These are phyloP conservation scores for Infundibulicybe gibba DNA, from an alignment of 768 basidiomycete species.

Conservation along the genomic window DNA sequence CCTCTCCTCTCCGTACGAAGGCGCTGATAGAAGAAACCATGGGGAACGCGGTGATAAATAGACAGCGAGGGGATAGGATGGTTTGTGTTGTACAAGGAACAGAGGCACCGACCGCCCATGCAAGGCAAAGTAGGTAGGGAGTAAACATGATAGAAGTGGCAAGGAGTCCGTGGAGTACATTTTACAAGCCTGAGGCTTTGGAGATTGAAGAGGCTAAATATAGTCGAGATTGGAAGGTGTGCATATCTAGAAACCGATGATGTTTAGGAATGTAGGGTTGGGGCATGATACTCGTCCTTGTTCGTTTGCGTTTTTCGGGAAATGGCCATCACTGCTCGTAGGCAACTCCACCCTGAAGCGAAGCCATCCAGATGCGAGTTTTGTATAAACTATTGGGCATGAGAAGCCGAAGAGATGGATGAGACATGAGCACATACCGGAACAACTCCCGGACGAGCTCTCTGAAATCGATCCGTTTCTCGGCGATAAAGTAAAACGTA, in stretches of 20 bases:
- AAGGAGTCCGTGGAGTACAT: too few species aligned
- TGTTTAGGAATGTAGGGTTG: neutral
- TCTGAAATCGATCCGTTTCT: slow-evolving; percentile 93
- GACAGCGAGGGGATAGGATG: too few species aligned
- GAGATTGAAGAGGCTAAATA: too few species aligned
- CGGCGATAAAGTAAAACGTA: slow-evolving; percentile 97
- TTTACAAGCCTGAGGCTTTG: too few species aligned
- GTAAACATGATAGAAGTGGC: too few species aligned
- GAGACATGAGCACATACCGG: slow-evolving; percentile 45
- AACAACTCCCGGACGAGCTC: slow-evolving; percentile 95
- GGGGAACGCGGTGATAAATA: too few species aligned
- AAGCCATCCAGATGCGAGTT: slow-evolving; percentile 95
- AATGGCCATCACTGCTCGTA: slow-evolving; percentile 28
- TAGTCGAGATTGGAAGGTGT: neutral
- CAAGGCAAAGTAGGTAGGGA: too few species aligned
- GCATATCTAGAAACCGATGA: neutral
- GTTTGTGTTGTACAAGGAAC: too few species aligned
- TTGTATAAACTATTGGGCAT: slow-evolving; percentile 70
- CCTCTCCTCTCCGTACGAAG: too few species aligned
- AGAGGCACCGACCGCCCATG: too few species aligned
- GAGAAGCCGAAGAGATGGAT: neutral
- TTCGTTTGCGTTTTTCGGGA: neutral
- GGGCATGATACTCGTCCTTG: neutral
- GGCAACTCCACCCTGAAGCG: slow-evolving; percentile 51
- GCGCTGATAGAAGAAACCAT: too few species aligned